phyloP scores from a whole-genome alignment of 352 stramenopile species.

The Globisporangium orthogonon region DNA sequence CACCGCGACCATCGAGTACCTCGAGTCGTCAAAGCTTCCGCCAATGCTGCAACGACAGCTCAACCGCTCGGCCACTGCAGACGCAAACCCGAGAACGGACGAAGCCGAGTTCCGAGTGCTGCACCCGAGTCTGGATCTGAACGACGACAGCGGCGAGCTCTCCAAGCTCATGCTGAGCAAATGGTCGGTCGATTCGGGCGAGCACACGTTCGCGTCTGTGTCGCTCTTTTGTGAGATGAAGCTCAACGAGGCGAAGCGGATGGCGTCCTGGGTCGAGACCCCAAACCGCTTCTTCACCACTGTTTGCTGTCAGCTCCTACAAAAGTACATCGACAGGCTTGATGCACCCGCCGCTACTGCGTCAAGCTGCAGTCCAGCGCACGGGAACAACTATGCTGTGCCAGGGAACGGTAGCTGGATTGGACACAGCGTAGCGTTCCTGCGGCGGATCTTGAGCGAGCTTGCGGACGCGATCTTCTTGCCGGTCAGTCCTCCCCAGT shows the following conservation, averaged over 20 bases:
- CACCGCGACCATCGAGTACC: constrained; percentile 20
- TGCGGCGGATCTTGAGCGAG: constrained; percentile 44
- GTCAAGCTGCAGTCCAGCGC: not conserved
- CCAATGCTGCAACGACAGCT: constrained; percentile 28
- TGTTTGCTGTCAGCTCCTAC: constrained; percentile 60
- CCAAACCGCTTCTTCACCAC: constrained; percentile 74
- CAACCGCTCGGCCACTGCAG: constrained; percentile 6
- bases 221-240: constrained; percentile 80
- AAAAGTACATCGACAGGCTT: constrained; percentile 48
- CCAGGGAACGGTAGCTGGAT: constrained; percentile 2
- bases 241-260: constrained; percentile 65
- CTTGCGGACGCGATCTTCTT: constrained; percentile 53
- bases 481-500: constrained; percentile 4
- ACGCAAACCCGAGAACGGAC: constrained; percentile 8
- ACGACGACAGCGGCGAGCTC: constrained; percentile 50
- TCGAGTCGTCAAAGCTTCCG: constrained; percentile 28
- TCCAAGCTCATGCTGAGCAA: constrained; percentile 51
- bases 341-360: constrained; percentile 1
- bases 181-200: constrained; percentile 56
- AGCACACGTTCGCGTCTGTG: constrained; percentile 51
- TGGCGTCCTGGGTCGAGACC: constrained; percentile 61
- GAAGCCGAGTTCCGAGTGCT: constrained; percentile 44
- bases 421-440: constrained; percentile 37
- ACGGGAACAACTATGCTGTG: constrained; percentile 8
- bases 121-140: constrained; percentile 47